Base-by-base conservation (phyloP, 441 rosid genomes). In the Macaranga tanarius region DNA sequence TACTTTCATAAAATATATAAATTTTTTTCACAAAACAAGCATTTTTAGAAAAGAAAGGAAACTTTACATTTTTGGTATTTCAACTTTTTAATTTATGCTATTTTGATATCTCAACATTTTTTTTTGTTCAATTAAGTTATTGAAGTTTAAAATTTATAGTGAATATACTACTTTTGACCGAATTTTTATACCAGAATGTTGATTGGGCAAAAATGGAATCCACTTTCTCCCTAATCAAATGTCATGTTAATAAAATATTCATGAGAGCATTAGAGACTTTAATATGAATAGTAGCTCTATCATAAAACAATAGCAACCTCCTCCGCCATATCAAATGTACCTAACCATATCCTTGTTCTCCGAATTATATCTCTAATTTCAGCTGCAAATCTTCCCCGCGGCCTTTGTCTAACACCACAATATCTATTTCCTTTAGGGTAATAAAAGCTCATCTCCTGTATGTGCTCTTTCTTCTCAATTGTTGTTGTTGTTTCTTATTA, bases 351-450 rank as follows among this genome's bases (percentile, higher is more conserved):
- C 62, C 98, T 75, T 3, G 75, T 72, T 20, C 86, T 74, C 15
- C 77, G 79, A 0, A 73, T 48, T 1, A 97, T 93, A 72, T 93
- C 92, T 22, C 98, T 81, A 75, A 93, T 93, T 87, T 93, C 98
- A 15, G 98, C 94, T 1, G 96, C 95, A 86, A 86, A 93, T 74
- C 82, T 85, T 0, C 98, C 98, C 96, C 98, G 92, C 2, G 89
- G 93, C 50, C 98, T 70, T 59, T 76, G 86, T 44, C 98, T 78
- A 19, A 91, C 97, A 8, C 98, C 98, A 31, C 93, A 79, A 25
- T 88, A 91, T 76, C 76, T 89, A n/a, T 76, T 81, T 2, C 79
- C 78, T 7, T 56, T 67, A 0, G 70, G 76, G 16, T 65, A 52
- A 70, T 52, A n/a, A 60, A 0, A 11, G 22, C 5, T 44, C 56